Conservation (phyloP, 768 basidiomycete species). For the Psilocybe cyanescens region DNA sequence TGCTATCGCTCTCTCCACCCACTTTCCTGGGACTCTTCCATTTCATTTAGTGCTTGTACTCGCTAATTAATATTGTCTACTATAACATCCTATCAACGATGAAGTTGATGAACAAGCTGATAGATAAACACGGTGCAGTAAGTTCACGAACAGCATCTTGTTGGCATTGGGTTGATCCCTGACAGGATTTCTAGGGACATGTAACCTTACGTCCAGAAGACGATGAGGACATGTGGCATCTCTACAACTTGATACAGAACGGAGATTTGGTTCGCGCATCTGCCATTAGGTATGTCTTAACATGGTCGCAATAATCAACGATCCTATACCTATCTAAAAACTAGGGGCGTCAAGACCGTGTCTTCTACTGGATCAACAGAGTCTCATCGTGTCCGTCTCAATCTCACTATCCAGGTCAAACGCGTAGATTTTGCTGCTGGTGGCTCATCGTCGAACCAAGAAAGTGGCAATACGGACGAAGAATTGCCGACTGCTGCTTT, state of each 20-base stretch:
- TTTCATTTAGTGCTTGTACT: background rate
- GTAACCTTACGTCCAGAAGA: conserved; percentile 96
- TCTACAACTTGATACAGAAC: conserved; percentile 94
- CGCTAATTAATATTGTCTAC: background rate
- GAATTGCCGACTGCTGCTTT: conserved; percentile 60
- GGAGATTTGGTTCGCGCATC: conserved; percentile 87
- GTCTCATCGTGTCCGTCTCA: conserved; percentile 84
- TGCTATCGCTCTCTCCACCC: background rate
- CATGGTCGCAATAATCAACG: background rate
- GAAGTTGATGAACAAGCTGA: conserved; percentile 83
- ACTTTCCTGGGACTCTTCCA: background rate
- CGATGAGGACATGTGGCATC: conserved; percentile 99
- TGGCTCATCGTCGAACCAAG: conserved; percentile 51
- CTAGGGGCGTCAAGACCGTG: conserved; percentile 84
- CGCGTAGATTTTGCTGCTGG: conserved; percentile 84
- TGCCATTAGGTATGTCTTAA: conserved; percentile 70
- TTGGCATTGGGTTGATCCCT: conserved; percentile 32
- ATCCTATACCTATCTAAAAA: background rate
- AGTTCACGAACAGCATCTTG: conserved; percentile 27
- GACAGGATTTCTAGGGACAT: conserved; percentile 68
- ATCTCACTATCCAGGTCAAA: conserved; percentile 82
- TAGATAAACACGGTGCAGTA: conserved; percentile 87
- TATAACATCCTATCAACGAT: conserved; percentile 41
- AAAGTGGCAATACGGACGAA: conserved; percentile 34
- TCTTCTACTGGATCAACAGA: conserved; percentile 94